Evolutionary conservation across 2,329 filamentous ascomycete species (phyloP), one percentile per base, ranked within the genome.

Genomic region (Aspergillus proliferans): DNA sequence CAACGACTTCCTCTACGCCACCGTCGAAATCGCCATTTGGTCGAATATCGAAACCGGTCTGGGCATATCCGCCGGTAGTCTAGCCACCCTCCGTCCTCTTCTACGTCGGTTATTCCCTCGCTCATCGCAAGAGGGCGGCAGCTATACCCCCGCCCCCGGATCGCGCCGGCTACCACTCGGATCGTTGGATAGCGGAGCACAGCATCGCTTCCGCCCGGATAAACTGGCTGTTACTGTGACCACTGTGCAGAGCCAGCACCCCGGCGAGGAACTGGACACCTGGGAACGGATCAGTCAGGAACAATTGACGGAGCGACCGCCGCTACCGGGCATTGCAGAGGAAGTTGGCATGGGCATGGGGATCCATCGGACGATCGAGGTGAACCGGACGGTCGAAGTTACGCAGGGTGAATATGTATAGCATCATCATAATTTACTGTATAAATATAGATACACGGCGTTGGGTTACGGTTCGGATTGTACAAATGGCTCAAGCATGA

Each of bases 41-140:
- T 67, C 66, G 30, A 60, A 62, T 36, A 57, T 65, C 47, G 67
- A 70, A 57, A 53, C 55, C 45, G 64, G 64, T 2, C 57, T 69
- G 1, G 66, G 70, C 4, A 74, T 75, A 44, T 68, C 67, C 3
- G 76, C 76, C 8, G 73, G 69, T 3, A 72, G 68, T 52, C 66
- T 77, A 12, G 75, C 75, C 9, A 76, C 74, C 0, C 65, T 78
- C 1, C 71, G 75, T 2, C 76, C 76, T 0, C 67, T 79, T 0
- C 60, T 78, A 8, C 71, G 65, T 15, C 30, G 66, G 33, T 54
- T 62, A 42, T 53, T 59, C 10, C 59, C 62, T 14, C 9, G 26
- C 10, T 30, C 15, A 21, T 56, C 58, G 3, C 43, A 41, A 30
- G 43, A 53, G 26, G 54, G 56, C 26, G 49, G 47, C n/a, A 46